Evolutionary conservation across 305 asterid species (phyloP).

Genomic region (Fraxinus velutina): DNA sequence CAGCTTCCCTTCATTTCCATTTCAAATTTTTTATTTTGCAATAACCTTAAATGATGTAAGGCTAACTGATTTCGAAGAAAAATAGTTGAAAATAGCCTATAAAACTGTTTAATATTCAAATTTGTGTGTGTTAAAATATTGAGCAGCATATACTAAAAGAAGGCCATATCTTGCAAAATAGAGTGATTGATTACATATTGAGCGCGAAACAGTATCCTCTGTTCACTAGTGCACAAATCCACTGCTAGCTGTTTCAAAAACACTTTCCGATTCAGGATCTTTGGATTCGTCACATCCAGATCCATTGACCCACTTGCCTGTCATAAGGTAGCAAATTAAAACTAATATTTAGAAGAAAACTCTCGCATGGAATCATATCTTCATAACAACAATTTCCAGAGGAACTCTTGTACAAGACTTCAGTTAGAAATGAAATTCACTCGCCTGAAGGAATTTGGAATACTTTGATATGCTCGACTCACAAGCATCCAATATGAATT

Average conservation of each 20-base stretch:
- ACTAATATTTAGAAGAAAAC: not conserved
- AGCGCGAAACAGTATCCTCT: constrained; percentile 78
- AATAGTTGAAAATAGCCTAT: not conserved
- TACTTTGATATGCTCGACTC: constrained; percentile 81
- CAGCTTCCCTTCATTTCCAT: not conserved
- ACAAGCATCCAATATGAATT: constrained; percentile 67
- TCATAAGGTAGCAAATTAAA: constrained; percentile 15
- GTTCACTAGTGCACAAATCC: constrained; percentile 76
- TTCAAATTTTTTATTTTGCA: not conserved
- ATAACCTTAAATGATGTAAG: not conserved
- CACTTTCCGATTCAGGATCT: constrained; percentile 73
- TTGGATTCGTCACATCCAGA: constrained; percentile 84
- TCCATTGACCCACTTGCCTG: constrained; percentile 91
- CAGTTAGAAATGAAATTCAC: constrained; percentile 6
- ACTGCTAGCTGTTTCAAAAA: constrained; percentile 92
- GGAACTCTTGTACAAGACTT: not conserved
- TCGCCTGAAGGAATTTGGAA: constrained; percentile 88
- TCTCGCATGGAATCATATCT: not conserved
- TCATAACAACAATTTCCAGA: not conserved
- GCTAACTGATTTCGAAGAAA: not conserved
- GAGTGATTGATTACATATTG: constrained; percentile 67
- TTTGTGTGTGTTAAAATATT: not conserved
- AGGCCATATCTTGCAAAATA: not conserved
- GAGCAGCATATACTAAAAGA: not conserved
- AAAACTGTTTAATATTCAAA: not conserved